These are phyloP conservation scores for Lasiodiplodia hormozganensis DNA, from an alignment of 2,329 filamentous ascomycete genomes.

Conservation along the genomic window DNA sequence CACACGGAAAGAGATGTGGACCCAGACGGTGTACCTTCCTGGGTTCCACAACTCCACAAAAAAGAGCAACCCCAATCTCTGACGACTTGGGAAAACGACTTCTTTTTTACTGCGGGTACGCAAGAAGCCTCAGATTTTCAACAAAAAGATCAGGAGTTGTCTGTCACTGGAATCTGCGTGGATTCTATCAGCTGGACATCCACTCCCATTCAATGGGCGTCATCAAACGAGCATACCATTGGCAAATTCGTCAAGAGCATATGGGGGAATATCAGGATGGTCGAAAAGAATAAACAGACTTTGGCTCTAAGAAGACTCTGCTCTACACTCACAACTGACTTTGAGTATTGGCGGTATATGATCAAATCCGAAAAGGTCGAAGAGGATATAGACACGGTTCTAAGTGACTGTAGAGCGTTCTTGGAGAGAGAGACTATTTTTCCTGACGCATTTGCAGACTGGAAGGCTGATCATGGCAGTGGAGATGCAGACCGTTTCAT, in stretches of 20 bases:
- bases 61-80: accelerated
- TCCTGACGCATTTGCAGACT: background rate
- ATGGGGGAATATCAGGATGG: too few species aligned
- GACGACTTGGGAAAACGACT: accelerated
- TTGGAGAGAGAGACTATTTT: background rate
- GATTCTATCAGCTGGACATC: too few species aligned
- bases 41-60: background rate
- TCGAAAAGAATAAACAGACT: too few species aligned
- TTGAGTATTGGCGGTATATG: too few species aligned
- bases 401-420: background rate
- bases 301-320: background rate
- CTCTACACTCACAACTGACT: background rate
- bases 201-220: too few species aligned
- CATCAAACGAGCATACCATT: too few species aligned
- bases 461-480: background rate
- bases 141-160: too few species aligned
- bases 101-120: background rate
- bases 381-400: too few species aligned
- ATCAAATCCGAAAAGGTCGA: background rate
- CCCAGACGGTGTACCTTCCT: background rate
- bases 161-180: too few species aligned
- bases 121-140: background rate
- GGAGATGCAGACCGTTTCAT: background rate
- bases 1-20: background rate
- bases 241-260: too few species aligned